Evolutionary conservation across 2,329 filamentous ascomycete species (phyloP).

Genomic region (Aplosporella prunicola): DNA sequence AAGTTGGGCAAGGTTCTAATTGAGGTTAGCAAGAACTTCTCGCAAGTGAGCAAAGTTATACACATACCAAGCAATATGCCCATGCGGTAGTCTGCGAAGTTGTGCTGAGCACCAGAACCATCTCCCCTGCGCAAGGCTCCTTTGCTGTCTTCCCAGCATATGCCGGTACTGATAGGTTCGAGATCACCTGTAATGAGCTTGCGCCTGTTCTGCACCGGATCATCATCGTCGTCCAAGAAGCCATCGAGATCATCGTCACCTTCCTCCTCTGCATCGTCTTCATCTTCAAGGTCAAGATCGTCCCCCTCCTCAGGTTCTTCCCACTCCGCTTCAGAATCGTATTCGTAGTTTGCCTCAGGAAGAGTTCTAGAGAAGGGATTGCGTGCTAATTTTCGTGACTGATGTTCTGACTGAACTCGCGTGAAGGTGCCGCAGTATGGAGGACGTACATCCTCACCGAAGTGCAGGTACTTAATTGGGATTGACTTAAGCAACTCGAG

Average conservation of each 20-base stretch:
- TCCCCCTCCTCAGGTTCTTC: conserved; percentile 64
- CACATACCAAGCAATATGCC: conserved; percentile 62
- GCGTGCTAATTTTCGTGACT: conserved; percentile 40
- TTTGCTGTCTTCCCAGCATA: conserved; percentile 66
- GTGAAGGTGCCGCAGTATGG: conserved; percentile 67
- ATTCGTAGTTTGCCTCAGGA: conserved; percentile 63
- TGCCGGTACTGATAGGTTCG: conserved; percentile 66
- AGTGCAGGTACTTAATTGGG: conserved; percentile 55
- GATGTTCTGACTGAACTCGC: conserved; percentile 40
- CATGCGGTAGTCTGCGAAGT: conserved; percentile 56
- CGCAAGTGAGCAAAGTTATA: conserved; percentile 3
- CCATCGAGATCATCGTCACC: conserved; percentile 82
- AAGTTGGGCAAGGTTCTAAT: conserved; percentile 39
- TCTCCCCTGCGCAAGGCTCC: conserved; percentile 35
- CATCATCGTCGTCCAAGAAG: conserved; percentile 82
- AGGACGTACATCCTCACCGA: conserved; percentile 53
- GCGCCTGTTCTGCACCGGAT: conserved; percentile 49
- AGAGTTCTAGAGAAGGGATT: conserved; percentile 48
- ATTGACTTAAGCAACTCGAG: conserved; percentile 43
- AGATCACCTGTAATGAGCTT: conserved; percentile 56
- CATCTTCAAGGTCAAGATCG: conserved; percentile 54
- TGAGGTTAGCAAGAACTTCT: conserved; percentile 12
- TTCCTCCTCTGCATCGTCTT: conserved; percentile 62
- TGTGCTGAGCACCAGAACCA: conserved; percentile 34
- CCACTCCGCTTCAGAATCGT: conserved; percentile 82